Evolutionary conservation across 176 grass and related monocot species (phyloP).

Genomic region (Lolium perenne): DNA sequence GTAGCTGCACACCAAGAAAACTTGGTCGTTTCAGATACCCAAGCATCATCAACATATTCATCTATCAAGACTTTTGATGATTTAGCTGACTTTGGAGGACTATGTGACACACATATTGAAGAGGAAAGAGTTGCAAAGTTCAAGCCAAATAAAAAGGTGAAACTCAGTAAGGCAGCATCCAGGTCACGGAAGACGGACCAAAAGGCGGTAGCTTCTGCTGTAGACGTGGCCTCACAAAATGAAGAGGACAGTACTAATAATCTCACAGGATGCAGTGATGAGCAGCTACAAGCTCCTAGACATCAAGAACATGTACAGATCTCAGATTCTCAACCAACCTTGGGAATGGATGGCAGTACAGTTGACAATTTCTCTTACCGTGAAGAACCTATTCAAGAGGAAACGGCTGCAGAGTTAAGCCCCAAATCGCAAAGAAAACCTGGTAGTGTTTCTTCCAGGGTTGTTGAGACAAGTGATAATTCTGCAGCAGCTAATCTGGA

Average conservation of each 20-base stretch:
- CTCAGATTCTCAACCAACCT: conserved; percentile 35
- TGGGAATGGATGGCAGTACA: conserved; percentile 1
- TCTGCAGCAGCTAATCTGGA: neutral
- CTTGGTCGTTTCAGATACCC: conserved; percentile 40
- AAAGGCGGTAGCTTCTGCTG: conserved; percentile 19
- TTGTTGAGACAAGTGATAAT: conserved; percentile 27
- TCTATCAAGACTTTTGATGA: conserved; percentile 40
- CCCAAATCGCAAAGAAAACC: conserved; percentile 20
- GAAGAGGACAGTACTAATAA: conserved; percentile 27
- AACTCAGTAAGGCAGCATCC: conserved; percentile 26
- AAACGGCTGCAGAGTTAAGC: neutral
- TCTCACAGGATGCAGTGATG: neutral
- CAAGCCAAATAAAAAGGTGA: conserved; percentile 29
- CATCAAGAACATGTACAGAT: conserved; percentile 27
- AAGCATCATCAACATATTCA: conserved; percentile 14
- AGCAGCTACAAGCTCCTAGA: conserved; percentile 13
- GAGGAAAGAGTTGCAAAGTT: conserved; percentile 43
- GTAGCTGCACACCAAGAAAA: conserved; percentile 35
- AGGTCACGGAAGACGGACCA: conserved; percentile 35
- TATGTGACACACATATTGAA: conserved; percentile 31
- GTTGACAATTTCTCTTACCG: neutral
- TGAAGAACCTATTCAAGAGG: conserved; percentile 41
- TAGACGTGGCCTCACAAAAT: neutral
- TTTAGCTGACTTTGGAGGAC: conserved; percentile 41
- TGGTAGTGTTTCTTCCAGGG: conserved; percentile 19